Conservation (phyloP, 257 asterid genomes). For the Coffea eugenioides region DNA sequence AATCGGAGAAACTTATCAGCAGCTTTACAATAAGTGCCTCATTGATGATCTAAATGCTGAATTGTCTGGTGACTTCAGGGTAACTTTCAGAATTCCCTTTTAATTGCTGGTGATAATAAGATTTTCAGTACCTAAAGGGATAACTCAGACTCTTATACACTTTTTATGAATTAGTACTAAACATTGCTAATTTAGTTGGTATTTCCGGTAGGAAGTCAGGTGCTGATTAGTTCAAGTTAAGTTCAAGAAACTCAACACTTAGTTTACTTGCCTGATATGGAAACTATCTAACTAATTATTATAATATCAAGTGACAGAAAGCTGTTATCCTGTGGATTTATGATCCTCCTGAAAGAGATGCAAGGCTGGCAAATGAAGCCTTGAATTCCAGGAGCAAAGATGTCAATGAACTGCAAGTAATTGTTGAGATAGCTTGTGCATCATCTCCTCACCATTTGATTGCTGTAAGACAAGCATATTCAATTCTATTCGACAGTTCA, state of each 20-base stretch:
- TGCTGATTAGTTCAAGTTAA: not conserved
- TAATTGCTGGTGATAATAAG: not conserved
- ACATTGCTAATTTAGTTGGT: not conserved
- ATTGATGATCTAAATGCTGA: conserved; percentile 48
- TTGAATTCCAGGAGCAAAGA: conserved; percentile 46
- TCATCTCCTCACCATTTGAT: conserved; percentile 67
- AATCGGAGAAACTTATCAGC: conserved; percentile 56
- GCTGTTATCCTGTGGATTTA: conserved; percentile 67
- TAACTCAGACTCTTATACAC: not conserved
- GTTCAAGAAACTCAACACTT: not conserved
- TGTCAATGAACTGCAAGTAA: conserved; percentile 52
- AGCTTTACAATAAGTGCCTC: conserved; percentile 57
- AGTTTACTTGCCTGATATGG: not conserved
- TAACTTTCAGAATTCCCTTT: conserved; percentile 7
- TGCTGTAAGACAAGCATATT: conserved; percentile 62
- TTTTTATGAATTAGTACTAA: no score
- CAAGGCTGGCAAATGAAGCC: conserved; percentile 69
- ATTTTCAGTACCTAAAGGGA: not conserved
- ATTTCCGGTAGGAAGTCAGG: not conserved
- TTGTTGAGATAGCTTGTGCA: conserved; percentile 80
- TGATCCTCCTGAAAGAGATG: conserved; percentile 82
- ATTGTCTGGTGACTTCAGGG: conserved; percentile 81
- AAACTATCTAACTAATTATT: not conserved
- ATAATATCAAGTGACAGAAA: conserved; percentile 37
- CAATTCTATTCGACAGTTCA: conserved; percentile 52